Evolutionary conservation across 2,329 filamentous ascomycete genomes (phyloP), one percentile per base, ranked within the genome.

Genomic region (Verruconis gallopava): DNA sequence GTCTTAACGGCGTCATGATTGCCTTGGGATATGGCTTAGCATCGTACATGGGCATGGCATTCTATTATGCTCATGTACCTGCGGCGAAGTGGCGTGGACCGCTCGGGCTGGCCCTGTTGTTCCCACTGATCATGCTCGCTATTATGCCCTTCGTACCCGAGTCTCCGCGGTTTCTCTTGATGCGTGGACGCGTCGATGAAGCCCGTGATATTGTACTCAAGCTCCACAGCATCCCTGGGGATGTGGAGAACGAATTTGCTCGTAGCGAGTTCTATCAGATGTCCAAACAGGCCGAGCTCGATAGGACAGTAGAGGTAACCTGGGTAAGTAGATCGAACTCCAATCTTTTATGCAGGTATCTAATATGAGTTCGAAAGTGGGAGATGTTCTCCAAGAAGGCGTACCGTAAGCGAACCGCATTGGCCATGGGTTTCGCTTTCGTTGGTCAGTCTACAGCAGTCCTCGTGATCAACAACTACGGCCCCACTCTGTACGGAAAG

Each of bases 141-240:
- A 46, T 51, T 15, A 42, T 48, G 4, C 42, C 32, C 15, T 46
- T 64, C 17, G 54, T 77, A 0, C 68, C 72, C 0, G 65, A 69
- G 14, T 73, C 70, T 2, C 75, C 74, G 1, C 63, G 73, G 13
- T 79, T 75, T 74, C 55, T 77, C 13, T 62, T 67, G 3, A 49
- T 65, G 3, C 59, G 65, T n/a, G 69, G 71, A 2, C 55, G 62
- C 5, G 56, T 61, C 14, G 57, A 56, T 0, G 66, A 73, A 33
- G 73, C 74, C 0, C 49, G 22, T 20, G 45, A 46, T 13, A 42
- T 44, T 11, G 44, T 43, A 21, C 39, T 51, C 5, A 37, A 47
- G 18, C 43, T 49, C 34, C 40, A 51, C 5, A 45, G 43, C 4
- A 35, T 44, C 17, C 39, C 44, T 5, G 45, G 44, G 12, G 51